These are phyloP conservation scores for Mucuna pruriens DNA, from an alignment of 306 rosid genomes.

Conservation along the genomic window DNA sequence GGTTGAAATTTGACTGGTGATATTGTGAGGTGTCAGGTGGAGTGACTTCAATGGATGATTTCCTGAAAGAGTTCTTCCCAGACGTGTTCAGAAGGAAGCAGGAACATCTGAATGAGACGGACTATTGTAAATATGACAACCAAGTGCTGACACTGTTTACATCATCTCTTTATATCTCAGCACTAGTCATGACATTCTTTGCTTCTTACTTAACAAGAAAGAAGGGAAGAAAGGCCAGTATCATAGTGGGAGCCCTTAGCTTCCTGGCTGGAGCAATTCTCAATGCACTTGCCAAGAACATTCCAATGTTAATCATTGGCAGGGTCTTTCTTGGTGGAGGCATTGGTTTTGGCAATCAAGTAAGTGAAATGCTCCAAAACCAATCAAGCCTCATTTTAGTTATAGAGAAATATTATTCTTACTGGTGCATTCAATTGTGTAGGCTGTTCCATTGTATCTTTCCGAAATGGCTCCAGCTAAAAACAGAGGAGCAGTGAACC, in stretches of 20 bases:
- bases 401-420: not conserved
- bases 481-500: slow-evolving; percentile 87
- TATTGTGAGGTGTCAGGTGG: slow-evolving; percentile 62
- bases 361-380: slow-evolving; percentile 42
- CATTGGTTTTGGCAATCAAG: slow-evolving; percentile 96
- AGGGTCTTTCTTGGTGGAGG: slow-evolving; percentile 82
- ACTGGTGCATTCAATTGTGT: slow-evolving; percentile 27
- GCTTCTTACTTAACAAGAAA: slow-evolving; percentile 80
- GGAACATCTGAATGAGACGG: slow-evolving; percentile 70
- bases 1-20: too few relatives aligned
- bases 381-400: not conserved
- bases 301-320: slow-evolving; percentile 82
- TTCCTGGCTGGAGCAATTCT: slow-evolving; percentile 79
- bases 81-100: slow-evolving; percentile 75
- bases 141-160: slow-evolving; percentile 93
- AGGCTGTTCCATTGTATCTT: slow-evolving; percentile 97
- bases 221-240: slow-evolving; percentile 84
- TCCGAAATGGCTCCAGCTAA: slow-evolving; percentile 98
- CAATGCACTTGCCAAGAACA: slow-evolving; percentile 78
- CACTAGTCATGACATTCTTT: slow-evolving; percentile 77
- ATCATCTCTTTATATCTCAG: slow-evolving; percentile 91
- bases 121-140: slow-evolving; percentile 92
- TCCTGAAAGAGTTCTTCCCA: slow-evolving; percentile 83
- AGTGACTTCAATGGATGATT: slow-evolving; percentile 99
- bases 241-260: slow-evolving; percentile 84